These are phyloP conservation scores for Lolium perenne DNA, from an alignment of 176 grass and related monocot species.

Conservation along the genomic window DNA sequence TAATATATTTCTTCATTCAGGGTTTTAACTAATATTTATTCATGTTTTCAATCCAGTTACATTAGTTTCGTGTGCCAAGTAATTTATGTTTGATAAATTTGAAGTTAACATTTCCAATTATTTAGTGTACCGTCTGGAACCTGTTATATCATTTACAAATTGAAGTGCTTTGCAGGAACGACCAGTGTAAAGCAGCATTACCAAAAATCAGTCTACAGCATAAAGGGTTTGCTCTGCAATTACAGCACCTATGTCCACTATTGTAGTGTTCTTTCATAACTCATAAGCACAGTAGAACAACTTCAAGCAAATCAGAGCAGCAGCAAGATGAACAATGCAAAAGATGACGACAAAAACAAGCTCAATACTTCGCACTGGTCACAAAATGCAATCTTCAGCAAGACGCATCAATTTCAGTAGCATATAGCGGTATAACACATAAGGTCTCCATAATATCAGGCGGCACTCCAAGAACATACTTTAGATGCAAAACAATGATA, in stretches of 20 bases:
- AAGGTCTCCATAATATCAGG: background rate
- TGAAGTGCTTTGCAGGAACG: background rate
- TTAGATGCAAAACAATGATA: slow-evolving; percentile 4
- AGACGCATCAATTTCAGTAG: background rate
- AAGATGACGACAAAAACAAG: slow-evolving; percentile 2
- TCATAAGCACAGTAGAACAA: slow-evolving; percentile 15
- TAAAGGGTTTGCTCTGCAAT: slow-evolving; percentile 25
- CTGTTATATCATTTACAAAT: background rate
- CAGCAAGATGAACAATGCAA: background rate
- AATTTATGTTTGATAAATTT: slow-evolving; percentile 11
- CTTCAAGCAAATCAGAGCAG: background rate
- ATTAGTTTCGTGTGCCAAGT: background rate
- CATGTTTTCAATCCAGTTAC: background rate
- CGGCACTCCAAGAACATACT: background rate
- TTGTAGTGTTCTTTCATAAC: background rate
- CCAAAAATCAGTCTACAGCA: background rate
- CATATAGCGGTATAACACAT: background rate
- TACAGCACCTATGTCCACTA: slow-evolving; percentile 11
- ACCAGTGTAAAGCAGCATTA: slow-evolving; percentile 29
- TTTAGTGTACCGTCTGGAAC: slow-evolving; percentile 28
- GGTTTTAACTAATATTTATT: slow-evolving; percentile 8
- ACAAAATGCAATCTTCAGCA: background rate
- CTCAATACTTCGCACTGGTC: background rate
- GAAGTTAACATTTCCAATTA: slow-evolving; percentile 11
- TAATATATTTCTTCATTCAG: background rate